Evolutionary conservation across 495 filamentous ascomycete species (phyloP).

Genomic region (Daldinia bambusicola): DNA sequence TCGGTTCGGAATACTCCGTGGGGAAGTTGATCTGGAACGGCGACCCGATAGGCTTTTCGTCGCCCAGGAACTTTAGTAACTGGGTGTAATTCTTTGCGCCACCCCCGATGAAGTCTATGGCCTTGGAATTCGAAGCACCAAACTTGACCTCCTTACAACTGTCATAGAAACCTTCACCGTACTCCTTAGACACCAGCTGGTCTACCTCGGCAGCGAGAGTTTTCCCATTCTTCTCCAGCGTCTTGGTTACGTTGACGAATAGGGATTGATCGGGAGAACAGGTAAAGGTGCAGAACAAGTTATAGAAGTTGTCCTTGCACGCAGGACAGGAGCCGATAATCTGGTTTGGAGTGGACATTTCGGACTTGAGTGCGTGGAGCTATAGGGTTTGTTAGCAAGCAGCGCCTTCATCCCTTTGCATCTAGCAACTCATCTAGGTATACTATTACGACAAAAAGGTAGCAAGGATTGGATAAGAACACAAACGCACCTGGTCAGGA

Average conservation of each 20-base stretch:
- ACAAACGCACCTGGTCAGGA: slow-evolving; percentile 73
- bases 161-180: slow-evolving; percentile 89
- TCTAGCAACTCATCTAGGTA: not conserved
- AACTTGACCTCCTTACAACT: slow-evolving; percentile 99
- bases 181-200: slow-evolving; percentile 86
- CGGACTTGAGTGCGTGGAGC: slow-evolving; percentile 80
- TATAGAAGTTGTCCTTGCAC: slow-evolving; percentile 96
- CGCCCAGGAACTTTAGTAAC: slow-evolving; percentile 90
- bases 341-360: slow-evolving; percentile 84
- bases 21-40: slow-evolving; percentile 98
- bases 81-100: slow-evolving; percentile 88
- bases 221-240: slow-evolving; percentile 72
- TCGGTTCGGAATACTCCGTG: slow-evolving; percentile 66
- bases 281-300: slow-evolving; percentile 96
- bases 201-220: slow-evolving; percentile 85
- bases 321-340: slow-evolving; percentile 94
- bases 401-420: not conserved
- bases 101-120: slow-evolving; percentile 95
- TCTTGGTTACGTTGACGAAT: slow-evolving; percentile 91
- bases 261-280: slow-evolving; percentile 96
- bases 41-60: slow-evolving; percentile 87
- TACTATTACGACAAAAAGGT: not conserved
- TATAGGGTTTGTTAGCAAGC: slow-evolving; percentile 51
- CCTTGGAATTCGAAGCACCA: slow-evolving; percentile 87
- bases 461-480: slow-evolving; percentile 5